Percentiles rank a stretch among this genome's conserved stretches.
These are phyloP conservation scores for Penicillium angulare DNA, from an alignment of 495 filamentous ascomycete species.

Conservation along the genomic window DNA sequence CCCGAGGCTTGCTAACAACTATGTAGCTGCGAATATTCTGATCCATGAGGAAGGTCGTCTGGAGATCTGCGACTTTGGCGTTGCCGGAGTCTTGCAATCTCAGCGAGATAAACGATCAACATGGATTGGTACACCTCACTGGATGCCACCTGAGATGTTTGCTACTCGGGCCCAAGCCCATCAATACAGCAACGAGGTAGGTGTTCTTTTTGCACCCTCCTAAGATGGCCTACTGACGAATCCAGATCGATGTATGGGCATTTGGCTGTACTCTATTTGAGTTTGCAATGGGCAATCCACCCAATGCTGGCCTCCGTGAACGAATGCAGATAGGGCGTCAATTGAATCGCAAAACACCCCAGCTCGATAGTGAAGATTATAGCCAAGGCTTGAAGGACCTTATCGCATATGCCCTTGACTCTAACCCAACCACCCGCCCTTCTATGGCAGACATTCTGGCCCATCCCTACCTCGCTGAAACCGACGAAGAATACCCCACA, in stretches of 20 bases:
- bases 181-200: conserved; percentile 59
- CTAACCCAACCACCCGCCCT: conserved; percentile 71
- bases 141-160: conserved; percentile 94
- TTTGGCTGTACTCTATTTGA: conserved; percentile 90
- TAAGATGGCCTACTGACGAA: conserved; percentile 17
- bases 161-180: conserved; percentile 37
- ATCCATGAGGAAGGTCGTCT: conserved; percentile 83
- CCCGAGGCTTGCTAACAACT: neutral
- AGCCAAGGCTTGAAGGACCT: conserved; percentile 70
- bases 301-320: conserved; percentile 52
- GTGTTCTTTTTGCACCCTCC: neutral
- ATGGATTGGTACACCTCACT: conserved; percentile 91
- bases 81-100: conserved; percentile 82
- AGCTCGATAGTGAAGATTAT: conserved; percentile 74
- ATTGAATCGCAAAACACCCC: conserved; percentile 56
- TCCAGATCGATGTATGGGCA: conserved; percentile 88
- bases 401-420: conserved; percentile 75
- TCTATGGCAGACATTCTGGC: conserved; percentile 51
- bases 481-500: conserved; percentile 66
- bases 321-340: conserved; percentile 59
- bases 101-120: conserved; percentile 84
- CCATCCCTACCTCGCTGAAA: conserved; percentile 52
- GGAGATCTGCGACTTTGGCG: conserved; percentile 94
- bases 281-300: conserved; percentile 85
- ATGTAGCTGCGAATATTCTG: conserved; percentile 77